Percentiles rank a stretch among this genome's conserved stretches.
These are phyloP conservation scores for Naumovozyma castellii DNA, from an alignment of 805 yeast genomes.

Conservation along the genomic window DNA sequence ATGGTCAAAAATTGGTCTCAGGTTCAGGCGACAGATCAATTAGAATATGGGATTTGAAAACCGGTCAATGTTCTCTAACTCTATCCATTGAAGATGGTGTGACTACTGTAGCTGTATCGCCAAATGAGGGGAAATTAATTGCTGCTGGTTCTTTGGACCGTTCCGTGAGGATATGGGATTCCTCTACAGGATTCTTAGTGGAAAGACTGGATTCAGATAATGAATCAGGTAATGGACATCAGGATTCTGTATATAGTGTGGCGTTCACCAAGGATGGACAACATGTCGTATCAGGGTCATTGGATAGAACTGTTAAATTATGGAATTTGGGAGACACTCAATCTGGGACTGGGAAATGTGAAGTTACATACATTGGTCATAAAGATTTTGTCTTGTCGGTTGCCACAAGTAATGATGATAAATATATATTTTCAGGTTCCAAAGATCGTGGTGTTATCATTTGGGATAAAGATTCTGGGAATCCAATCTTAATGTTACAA, in stretches of 20 bases:
- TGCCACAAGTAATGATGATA: conserved; percentile 87
- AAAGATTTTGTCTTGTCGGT: conserved; percentile 92
- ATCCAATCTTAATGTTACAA: conserved; percentile 88
- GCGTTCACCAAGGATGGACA: conserved; percentile 87
- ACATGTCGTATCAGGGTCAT: conserved; percentile 88
- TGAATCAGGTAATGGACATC: conserved; percentile 86
- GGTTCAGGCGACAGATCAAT: conserved; percentile 97
- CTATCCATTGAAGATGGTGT: conserved; percentile 96
- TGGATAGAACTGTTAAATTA: conserved; percentile 90
- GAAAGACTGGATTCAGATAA: conserved; percentile 87
- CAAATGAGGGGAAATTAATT: conserved; percentile 86
- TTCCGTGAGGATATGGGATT: conserved; percentile 95
- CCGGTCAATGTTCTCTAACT: conserved; percentile 82
- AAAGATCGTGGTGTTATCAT: conserved; percentile 95
- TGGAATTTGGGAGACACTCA: conserved; percentile 67
- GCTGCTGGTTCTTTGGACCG: conserved; percentile 98
- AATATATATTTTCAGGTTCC: conserved; percentile 86
- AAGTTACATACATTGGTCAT: conserved; percentile 90
- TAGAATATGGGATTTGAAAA: conserved; percentile 86
- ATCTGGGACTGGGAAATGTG: conserved; percentile 41
- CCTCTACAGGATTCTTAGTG: conserved; percentile 82
- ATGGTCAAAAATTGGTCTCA: conserved; percentile 84
- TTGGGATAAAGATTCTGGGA: conserved; percentile 91
- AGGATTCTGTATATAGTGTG: conserved; percentile 90
- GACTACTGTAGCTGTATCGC: conserved; percentile 94